phyloP scores from a whole-genome alignment of 371 early-diverging fungal species.

The Actinomucor elegans region DNA sequence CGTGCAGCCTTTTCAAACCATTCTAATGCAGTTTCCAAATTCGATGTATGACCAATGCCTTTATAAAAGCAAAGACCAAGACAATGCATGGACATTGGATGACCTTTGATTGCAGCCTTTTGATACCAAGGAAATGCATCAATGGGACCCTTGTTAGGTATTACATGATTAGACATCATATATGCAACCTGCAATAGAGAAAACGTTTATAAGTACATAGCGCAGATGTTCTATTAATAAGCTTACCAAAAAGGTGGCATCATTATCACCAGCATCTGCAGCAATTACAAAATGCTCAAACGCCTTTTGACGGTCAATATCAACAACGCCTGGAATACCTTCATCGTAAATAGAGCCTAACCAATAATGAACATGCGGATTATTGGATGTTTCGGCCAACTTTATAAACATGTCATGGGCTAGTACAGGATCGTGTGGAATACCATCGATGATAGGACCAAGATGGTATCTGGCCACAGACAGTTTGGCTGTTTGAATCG shows the following conservation, averaged over 20 bases:
- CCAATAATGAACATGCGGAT: slow-evolving; percentile 45
- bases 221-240: neutral
- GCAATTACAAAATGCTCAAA: slow-evolving; percentile 37
- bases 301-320: slow-evolving; percentile 34
- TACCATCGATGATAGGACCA: slow-evolving; percentile 28
- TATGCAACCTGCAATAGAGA: slow-evolving; percentile 36
- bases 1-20: slow-evolving; percentile 50
- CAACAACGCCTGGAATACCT: slow-evolving; percentile 35
- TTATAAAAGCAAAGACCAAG: slow-evolving; percentile 52
- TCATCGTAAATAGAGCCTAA: slow-evolving; percentile 47
- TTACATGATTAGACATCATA: slow-evolving; percentile 53
- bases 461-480: slow-evolving; percentile 45
- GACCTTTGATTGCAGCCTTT: slow-evolving; percentile 52
- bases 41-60: slow-evolving; percentile 30
- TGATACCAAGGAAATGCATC: slow-evolving; percentile 59
- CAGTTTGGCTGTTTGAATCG: slow-evolving; percentile 26
- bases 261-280: slow-evolving; percentile 38
- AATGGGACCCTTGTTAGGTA: slow-evolving; percentile 42
- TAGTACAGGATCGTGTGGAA: slow-evolving; percentile 17
- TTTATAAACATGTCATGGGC: slow-evolving; percentile 26
- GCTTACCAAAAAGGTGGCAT: slow-evolving; percentile 43
- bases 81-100: slow-evolving; percentile 41
- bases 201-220: slow-evolving; percentile 18
- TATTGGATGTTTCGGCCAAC: slow-evolving; percentile 19
- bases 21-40: slow-evolving; percentile 31